phyloP scores from a whole-genome alignment of 441 rosid genomes.

The Kokia cookei region DNA sequence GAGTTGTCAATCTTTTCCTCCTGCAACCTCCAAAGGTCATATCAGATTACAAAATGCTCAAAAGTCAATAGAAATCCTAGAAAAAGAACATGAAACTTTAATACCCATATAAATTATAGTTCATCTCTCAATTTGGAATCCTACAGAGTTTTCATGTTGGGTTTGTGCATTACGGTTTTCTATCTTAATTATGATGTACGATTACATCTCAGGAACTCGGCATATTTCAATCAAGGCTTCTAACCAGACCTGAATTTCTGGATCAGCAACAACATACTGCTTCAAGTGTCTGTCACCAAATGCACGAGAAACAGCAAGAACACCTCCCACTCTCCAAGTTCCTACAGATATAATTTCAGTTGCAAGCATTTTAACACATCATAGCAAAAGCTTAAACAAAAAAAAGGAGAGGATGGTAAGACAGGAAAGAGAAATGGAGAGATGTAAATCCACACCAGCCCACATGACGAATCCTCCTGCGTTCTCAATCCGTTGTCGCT shows the following conservation, averaged over 20 bases:
- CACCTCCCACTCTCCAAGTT: slow-evolving; percentile 99
- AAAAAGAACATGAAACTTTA: not conserved
- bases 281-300: slow-evolving; percentile 94
- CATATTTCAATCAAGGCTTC: not conserved
- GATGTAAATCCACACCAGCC: slow-evolving; percentile 59
- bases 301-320: slow-evolving; percentile 99
- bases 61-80: not conserved
- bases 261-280: slow-evolving; percentile 99
- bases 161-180: not conserved
- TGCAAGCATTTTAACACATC: not conserved
- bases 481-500: slow-evolving; percentile 90
- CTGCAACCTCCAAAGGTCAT: slow-evolving; percentile 35
- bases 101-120: not conserved
- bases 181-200: not conserved
- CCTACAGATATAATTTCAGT: slow-evolving; percentile 37
- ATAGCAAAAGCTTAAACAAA: not conserved
- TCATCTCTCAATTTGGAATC: not conserved
- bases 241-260: slow-evolving; percentile 81
- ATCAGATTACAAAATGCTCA: not conserved
- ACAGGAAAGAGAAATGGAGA: not conserved
- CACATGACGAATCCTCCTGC: slow-evolving; percentile 99
- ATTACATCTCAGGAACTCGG: not conserved
- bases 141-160: not conserved
- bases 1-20: slow-evolving; percentile 86
- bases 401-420: not conserved